Percentiles rank a stretch among this genome's conserved stretches.
Evolutionary conservation across 306 rosid species (phyloP).

Genomic region (Biancaea sappan): DNA sequence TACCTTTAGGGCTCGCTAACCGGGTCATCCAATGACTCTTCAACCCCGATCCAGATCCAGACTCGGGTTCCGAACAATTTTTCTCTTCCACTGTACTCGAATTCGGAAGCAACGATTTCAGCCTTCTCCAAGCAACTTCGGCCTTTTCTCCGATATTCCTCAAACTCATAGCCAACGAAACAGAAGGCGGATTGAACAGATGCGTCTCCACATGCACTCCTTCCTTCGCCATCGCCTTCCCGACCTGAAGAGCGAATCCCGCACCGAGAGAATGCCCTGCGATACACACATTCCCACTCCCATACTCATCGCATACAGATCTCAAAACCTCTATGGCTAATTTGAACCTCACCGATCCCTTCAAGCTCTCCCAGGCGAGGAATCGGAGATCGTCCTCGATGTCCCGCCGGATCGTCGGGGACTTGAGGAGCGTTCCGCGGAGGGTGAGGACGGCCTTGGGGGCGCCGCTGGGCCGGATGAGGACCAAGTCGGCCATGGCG

Average conservation of each 20-base stretch:
- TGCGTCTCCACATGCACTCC: slow-evolving; percentile 85
- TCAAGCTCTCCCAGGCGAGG: slow-evolving; percentile 93
- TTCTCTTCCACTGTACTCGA: slow-evolving; percentile 12
- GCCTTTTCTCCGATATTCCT: slow-evolving; percentile 87
- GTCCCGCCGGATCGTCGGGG: slow-evolving; percentile 75
- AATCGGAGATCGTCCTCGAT: slow-evolving; percentile 90
- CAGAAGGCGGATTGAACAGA: slow-evolving; percentile 93
- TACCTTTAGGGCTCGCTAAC: slow-evolving; percentile 49
- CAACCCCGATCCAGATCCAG: slow-evolving; percentile 12
- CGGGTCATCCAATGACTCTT: slow-evolving; percentile 57
- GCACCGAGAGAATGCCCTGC: slow-evolving; percentile 98
- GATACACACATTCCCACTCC: slow-evolving; percentile 77
- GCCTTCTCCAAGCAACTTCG: slow-evolving; percentile 72
- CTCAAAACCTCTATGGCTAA: slow-evolving; percentile 64
- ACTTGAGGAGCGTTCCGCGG: slow-evolving; percentile 82
- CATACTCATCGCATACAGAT: slow-evolving; percentile 59
- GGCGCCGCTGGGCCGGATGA: slow-evolving; percentile 89
- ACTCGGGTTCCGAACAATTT: not conserved
- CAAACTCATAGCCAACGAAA: slow-evolving; percentile 85
- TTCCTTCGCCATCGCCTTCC: slow-evolving; percentile 86
- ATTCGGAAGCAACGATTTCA: slow-evolving; percentile 66
- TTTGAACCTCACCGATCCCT: slow-evolving; percentile 84
- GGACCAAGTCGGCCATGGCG: slow-evolving; percentile 69
- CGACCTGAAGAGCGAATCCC: slow-evolving; percentile 94
- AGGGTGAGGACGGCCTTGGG: slow-evolving; percentile 79